Evolutionary conservation across 768 basidiomycete genomes (phyloP), one percentile per base, ranked within the genome.

Genomic region (Suillus plorans): DNA sequence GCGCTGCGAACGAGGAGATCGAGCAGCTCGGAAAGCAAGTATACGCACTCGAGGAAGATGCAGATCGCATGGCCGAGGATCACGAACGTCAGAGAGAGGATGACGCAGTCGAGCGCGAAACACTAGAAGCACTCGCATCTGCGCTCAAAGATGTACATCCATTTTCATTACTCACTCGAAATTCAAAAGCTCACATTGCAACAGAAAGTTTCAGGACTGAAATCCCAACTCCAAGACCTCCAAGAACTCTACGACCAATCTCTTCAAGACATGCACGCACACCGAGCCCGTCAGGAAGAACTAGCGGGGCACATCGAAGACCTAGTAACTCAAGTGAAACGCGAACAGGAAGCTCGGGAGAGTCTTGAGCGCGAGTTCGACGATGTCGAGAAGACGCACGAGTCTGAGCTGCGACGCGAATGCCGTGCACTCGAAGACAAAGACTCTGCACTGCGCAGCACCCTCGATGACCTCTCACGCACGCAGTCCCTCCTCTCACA

Each of bases 21-120:
- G 89, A 95, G 72, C 86, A 84, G 65, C 85, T 97, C 53, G 86
- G 92, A 6, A 89, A 92, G 66, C 86, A 89, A 62, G 85, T 97
- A 10, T 95, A 91, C 75, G 79, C 86, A 52, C 84, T 97, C 1
- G 97, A 99, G 72, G 94, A 97, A 65, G 91, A 95, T 71, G 85
- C 89, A 61, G 94, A 96, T 66, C 81, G 86, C 37, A 73, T 91
- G 59, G 87, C 84, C 71, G 92, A 94, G 69, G 90, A 94, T 56
- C 80, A 81, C 59, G 87, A 90, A 44, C 80, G 85, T 10, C 67
- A 86, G 45, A 84, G 87, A 60, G 90, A 94, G 64, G 92, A 94
- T n/a, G 88, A 89, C 55, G 80, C 76, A 10, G 83, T 84, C n/a
- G 92, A 91, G 70, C 80, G 84, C 31, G 90, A 91, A 64, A 79